Evolutionary conservation across 2,329 filamentous ascomycete species (phyloP), one percentile per base, ranked within the genome.

Genomic region (Cercospora sp.): DNA sequence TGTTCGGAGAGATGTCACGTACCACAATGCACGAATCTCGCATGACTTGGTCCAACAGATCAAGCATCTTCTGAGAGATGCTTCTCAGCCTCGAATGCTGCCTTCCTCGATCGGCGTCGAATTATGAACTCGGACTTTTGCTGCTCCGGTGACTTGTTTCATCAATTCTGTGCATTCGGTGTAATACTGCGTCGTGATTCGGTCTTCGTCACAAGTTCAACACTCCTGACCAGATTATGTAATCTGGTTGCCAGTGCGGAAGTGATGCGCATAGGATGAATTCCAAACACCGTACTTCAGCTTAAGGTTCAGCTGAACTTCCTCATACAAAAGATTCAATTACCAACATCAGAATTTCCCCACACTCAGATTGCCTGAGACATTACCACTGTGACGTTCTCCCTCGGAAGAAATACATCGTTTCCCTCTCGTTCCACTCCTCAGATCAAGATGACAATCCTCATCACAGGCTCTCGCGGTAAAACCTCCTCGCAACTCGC

Each of bases 401-500:
- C 8, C 7, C 3, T 48, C 42, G 7, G 16, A 20, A 9, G 42
- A 48, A 48, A 1, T 5, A 51, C 45, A 51, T 8, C 10, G 5
- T 3, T 51, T 5, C 20, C 9, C 12, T 16, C 33, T 36, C 10
- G 31, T 33, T 23, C 42, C n/a, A 20, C 45, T 20, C 18, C 20
- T 3, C 10, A 2, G 3, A 2, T 51, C 9, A 20, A 45, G 23
- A 72, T 72, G 70, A 72, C 70, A 9, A 71, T 72, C 28, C 67
- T 72, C 51, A 66, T 72, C 42, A 72, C 69, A 23, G 70, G 70
- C 23, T 71, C 69, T 8, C 60, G 61, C 53, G 70, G 70, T 55
- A 72, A 72, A 55, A 72, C 70, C 18, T 66, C 67, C 12, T 60
- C 64, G n/a, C 55, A 66, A 6, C 63, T 72, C 26, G 36, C 67